These are phyloP conservation scores for Colletotrichum sp. DNA, from an alignment of 2,329 filamentous ascomycete genomes.

Conservation along the genomic window DNA sequence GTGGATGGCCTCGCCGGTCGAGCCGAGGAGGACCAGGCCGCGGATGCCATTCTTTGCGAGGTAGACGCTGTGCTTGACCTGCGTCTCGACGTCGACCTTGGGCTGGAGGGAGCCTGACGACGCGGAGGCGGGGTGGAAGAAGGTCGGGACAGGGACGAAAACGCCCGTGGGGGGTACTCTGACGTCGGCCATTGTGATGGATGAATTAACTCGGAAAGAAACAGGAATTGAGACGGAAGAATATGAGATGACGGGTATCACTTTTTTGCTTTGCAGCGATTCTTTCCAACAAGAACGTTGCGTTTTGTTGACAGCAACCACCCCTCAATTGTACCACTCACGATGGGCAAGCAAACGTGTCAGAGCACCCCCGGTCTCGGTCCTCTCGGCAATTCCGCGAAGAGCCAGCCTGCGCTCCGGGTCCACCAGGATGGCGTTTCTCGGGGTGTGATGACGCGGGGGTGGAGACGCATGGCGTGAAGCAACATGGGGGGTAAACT, in stretches of 20 bases:
- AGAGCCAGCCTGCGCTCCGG: neutral
- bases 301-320: neutral
- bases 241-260: slow-evolving; percentile 1
- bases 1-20: slow-evolving; percentile 69
- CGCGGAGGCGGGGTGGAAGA: slow-evolving; percentile 52
- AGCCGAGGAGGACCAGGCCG: slow-evolving; percentile 67
- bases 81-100: slow-evolving; percentile 61
- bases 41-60: slow-evolving; percentile 64
- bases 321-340: slow-evolving; percentile 1
- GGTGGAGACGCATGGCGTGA: neutral
- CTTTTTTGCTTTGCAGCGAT: neutral
- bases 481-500: neutral
- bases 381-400: slow-evolving; percentile 12
- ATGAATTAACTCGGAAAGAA: neutral
- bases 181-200: slow-evolving; percentile 6
- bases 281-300: neutral
- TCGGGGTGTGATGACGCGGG: slow-evolving; percentile 20
- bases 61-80: slow-evolving; percentile 62
- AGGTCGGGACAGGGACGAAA: slow-evolving; percentile 66
- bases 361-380: slow-evolving; percentile 11
- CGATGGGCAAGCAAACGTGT: neutral
- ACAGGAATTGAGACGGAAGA: neutral
- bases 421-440: slow-evolving; percentile 13
- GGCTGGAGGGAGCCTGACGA: slow-evolving; percentile 48
- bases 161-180: slow-evolving; percentile 50